phyloP scores from a whole-genome alignment of 202 grass and related monocot species.

The Brachypodium distachyon region DNA sequence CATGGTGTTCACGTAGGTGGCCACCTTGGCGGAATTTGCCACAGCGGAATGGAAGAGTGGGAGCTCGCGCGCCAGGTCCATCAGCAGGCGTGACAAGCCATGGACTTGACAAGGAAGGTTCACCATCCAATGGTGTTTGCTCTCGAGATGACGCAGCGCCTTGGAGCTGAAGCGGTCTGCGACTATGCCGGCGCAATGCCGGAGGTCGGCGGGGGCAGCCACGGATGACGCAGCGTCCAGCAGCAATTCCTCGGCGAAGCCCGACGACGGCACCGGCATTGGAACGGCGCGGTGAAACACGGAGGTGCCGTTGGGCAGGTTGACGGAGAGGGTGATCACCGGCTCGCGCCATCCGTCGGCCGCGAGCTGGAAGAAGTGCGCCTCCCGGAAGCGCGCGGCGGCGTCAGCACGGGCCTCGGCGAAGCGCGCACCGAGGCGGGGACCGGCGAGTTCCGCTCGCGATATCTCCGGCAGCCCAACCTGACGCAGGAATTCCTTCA shows the following conservation, averaged over 20 bases:
- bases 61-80: slow-evolving; percentile 54
- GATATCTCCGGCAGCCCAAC: slow-evolving; percentile 54
- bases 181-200: slow-evolving; percentile 65
- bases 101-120: slow-evolving; percentile 67
- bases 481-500: slow-evolving; percentile 53
- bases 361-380: slow-evolving; percentile 82
- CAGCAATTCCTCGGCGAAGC: slow-evolving; percentile 63
- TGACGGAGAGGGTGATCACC: slow-evolving; percentile 52
- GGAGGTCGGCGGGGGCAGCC: slow-evolving; percentile 20
- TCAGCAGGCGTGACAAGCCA: slow-evolving; percentile 30
- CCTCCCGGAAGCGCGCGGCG: slow-evolving; percentile 63
- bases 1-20: slow-evolving; percentile 51
- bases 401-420: slow-evolving; percentile 40
- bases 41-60: slow-evolving; percentile 43
- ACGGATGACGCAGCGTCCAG: slow-evolving; percentile 40
- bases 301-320: slow-evolving; percentile 80
- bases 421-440: slow-evolving; percentile 52
- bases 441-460: slow-evolving; percentile 10
- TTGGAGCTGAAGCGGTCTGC: slow-evolving; percentile 71
- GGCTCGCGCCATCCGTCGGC: slow-evolving; percentile 52
- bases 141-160: slow-evolving; percentile 57
- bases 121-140: slow-evolving; percentile 73
- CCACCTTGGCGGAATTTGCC: slow-evolving; percentile 54
- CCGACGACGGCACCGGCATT: slow-evolving; percentile 23
- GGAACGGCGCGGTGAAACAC: slow-evolving; percentile 74